Base-by-base conservation (phyloP, 75 land plant genomes). In the Ceratopteris richardii region DNA sequence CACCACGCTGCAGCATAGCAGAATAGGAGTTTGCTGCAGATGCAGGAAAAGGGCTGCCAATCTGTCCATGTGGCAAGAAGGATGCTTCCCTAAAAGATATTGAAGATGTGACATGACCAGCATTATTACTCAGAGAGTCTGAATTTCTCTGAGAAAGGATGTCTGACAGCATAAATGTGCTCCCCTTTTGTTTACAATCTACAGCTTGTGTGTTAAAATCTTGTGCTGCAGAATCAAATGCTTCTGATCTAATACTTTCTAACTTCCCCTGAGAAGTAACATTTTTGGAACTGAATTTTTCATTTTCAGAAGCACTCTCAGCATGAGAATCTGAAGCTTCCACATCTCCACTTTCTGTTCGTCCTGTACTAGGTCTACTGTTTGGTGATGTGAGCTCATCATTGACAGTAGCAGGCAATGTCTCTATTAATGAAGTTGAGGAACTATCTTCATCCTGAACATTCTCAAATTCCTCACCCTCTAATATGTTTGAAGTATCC, bases 61-160 rank as follows among this genome's bases (percentile, higher is more conserved):
- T 20, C 29, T 59, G 61, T 59, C 43, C 63, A 30, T 29, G 39
- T 61, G 63, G 54, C 37, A 33, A 33, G 5, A 61, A 30, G 20
- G 55, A 61, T 47, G 55, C 31, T 14, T 29, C 51, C 54, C 54
- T n/a, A 31, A 50, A 46, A 44, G 63, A 50, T 25, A 46, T 14
- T 4, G 48, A 46, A n/a, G 48, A 46, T 46, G 48, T 20, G n/a
- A 46, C 48, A 17, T n/a, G 17, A 2, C 21, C 21, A 46, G 48
- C 48, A 46, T 4, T 46, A 17, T 20, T 46, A 4, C 21, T 17
- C n/a, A 46, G 4, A 5, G 48, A 4, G 21, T 46, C 48, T 46
- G 48, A 17, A 14, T 46, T 46, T 46, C 17, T 46, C 48, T 46
- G 48, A 7, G 48, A 17, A 46, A 46, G 48, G 17, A 46, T 5